Base-by-base conservation (phyloP, 1,284 basidiomycete species). In the Mycena citricolor region DNA sequence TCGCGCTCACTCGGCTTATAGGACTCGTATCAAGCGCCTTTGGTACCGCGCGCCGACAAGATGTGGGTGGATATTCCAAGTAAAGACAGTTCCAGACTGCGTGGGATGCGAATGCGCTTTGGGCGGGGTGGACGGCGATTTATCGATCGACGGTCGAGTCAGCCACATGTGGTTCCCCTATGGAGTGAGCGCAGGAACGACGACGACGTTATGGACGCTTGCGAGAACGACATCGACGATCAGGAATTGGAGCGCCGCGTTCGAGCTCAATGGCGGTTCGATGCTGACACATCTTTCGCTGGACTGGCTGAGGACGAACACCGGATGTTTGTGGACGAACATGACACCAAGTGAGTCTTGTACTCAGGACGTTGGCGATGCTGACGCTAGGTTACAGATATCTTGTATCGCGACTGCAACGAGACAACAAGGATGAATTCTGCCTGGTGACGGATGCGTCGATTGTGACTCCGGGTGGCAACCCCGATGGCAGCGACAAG, bases 51-150 rank as follows among this genome's bases (percentile, higher is more conserved):
- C 4, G 28, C 47, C 16, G 47, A 45, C 22, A 46, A 40, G 30
- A 13, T 46, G 31, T 52, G 43, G 46, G 43, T 44, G 7, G 45
- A 48, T 1, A 12, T 32, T 47, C 67, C 2, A 63, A 76, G 0
- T 75, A 70, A 47, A 57, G 74, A 13, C 78, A 71, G 34, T 17
- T 7, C 32, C 24, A 50, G 64, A 49, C 64, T 70, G 43, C 72
- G 73, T 40, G 67, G 86, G 8, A 76, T 90, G 50, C 86, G 93
- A 44, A 57, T 86, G 36, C 83, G 93, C 8, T 63, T 76, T 47
- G 91, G 90, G 6, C 86, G 92, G 49, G 90, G 88, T 30, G 92
- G 94, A 2, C 77, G 89, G 20, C 62, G 83, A 13, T 69, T 82
- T 47, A 58, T 97, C 8, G 94, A 97, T 64, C 78, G 93, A 33